These are phyloP conservation scores for Borealophlyctis nickersoniae DNA, from an alignment of 192 early-diverging fungal species.

Conservation along the genomic window DNA sequence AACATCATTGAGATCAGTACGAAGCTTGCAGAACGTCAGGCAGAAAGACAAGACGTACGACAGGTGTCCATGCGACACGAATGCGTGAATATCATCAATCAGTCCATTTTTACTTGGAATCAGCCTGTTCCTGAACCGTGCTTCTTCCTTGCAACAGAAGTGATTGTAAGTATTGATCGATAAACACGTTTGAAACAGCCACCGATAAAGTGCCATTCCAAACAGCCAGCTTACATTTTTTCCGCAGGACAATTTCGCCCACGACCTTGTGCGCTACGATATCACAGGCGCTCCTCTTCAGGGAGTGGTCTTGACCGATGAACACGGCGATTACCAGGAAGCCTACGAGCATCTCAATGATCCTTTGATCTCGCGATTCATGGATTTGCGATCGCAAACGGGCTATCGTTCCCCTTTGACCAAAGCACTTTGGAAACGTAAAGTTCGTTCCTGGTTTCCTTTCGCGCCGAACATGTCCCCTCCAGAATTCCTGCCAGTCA, in stretches of 20 bases:
- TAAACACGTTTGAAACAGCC: no score
- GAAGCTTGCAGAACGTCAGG: slow-evolving; percentile 64
- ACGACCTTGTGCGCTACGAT: slow-evolving; percentile 91
- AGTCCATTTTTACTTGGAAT: slow-evolving; percentile 90
- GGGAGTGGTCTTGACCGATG: slow-evolving; percentile 76
- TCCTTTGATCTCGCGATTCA: slow-evolving; percentile 69
- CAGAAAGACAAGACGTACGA: slow-evolving; percentile 14
- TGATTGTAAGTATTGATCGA: slow-evolving; percentile 69
- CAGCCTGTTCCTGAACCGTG: slow-evolving; percentile 66
- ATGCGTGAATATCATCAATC: slow-evolving; percentile 74
- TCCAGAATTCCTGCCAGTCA: slow-evolving; percentile 90
- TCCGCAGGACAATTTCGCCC: slow-evolving; percentile 88
- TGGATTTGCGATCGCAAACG: slow-evolving; percentile 55
- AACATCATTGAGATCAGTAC: slow-evolving; percentile 89
- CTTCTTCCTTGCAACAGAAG: slow-evolving; percentile 96
- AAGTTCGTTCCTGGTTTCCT: slow-evolving; percentile 63
- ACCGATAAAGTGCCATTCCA: not conserved
- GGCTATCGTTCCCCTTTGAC: slow-evolving; percentile 62
- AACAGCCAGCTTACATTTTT: slow-evolving; percentile 13
- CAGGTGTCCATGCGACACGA: slow-evolving; percentile 24
- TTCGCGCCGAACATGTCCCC: slow-evolving; percentile 81
- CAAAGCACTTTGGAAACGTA: slow-evolving; percentile 42
- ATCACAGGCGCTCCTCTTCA: slow-evolving; percentile 71
- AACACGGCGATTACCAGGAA: slow-evolving; percentile 82
- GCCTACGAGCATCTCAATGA: slow-evolving; percentile 78